Conservation (phyloP, 768 basidiomycete species). For the Piloderma croceum region DNA sequence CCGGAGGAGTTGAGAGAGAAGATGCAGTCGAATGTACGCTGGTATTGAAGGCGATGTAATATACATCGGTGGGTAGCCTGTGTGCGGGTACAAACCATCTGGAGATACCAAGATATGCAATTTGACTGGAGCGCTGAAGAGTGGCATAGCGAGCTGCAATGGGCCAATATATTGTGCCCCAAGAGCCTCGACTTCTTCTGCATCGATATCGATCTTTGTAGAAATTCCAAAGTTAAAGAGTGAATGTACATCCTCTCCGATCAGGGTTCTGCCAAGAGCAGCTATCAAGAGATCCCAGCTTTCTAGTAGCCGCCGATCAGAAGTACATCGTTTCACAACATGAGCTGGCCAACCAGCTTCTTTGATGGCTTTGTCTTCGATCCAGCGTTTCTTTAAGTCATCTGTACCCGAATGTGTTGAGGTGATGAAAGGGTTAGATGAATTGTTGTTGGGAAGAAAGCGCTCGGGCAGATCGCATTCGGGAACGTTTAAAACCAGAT, state of each 20-base stretch:
- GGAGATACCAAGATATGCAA: constrained; percentile 61
- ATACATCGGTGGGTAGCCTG: constrained; percentile 64
- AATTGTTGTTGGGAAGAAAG: constrained; percentile 60
- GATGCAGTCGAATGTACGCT: constrained; percentile 77
- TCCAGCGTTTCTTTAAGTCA: constrained; percentile 69
- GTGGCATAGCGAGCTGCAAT: constrained; percentile 51
- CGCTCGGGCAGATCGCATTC: constrained; percentile 82
- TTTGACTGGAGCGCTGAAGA: constrained; percentile 58
- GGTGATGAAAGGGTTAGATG: constrained; percentile 65
- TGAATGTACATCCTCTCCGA: constrained; percentile 35
- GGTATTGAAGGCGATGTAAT: constrained; percentile 63
- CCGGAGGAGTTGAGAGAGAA: constrained; percentile 61
- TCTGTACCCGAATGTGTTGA: constrained; percentile 57
- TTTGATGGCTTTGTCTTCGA: constrained; percentile 74
- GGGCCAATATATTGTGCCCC: constrained; percentile 45
- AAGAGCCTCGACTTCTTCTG: constrained; percentile 49
- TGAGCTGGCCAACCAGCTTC: constrained; percentile 79
- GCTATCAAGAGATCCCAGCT: constrained; percentile 53
- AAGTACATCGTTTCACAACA: constrained; percentile 52
- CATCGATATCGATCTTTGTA: constrained; percentile 30
- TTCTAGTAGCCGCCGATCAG: constrained; percentile 32
- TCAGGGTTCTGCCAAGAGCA: constrained; percentile 47
- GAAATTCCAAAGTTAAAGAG: background rate
- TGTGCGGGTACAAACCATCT: constrained; percentile 40
- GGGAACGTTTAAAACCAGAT: constrained; percentile 74